These are phyloP conservation scores for Sonneratia caseolaris DNA, from an alignment of 345 rosid species.

Conservation along the genomic window DNA sequence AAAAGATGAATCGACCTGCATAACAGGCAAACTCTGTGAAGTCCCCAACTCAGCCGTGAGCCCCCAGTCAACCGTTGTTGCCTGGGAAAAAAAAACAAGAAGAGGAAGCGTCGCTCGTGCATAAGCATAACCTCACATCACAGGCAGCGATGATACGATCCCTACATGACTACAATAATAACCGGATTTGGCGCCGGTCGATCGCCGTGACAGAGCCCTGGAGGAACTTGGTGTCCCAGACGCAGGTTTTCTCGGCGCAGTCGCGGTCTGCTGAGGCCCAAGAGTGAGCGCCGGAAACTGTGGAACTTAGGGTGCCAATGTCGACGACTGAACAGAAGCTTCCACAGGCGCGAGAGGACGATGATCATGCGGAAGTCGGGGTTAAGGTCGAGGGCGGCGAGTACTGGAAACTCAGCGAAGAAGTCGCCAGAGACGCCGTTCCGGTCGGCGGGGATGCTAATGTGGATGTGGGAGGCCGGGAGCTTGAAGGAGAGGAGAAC, in stretches of 20 bases:
- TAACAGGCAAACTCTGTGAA: slow-evolving; percentile 56
- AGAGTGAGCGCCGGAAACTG: slow-evolving; percentile 10
- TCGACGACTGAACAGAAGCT: slow-evolving; percentile 85
- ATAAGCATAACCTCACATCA: slow-evolving; percentile 52
- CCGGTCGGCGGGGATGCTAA: slow-evolving; percentile 48
- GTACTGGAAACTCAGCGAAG: slow-evolving; percentile 68
- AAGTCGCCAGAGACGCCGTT: slow-evolving; percentile 59
- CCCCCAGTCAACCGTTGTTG: slow-evolving; percentile 72
- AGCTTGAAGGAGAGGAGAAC: not conserved
- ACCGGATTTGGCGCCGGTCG: slow-evolving; percentile 78
- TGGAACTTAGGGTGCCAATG: slow-evolving; percentile 26
- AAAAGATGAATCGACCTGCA: too few species aligned
- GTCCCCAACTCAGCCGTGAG: slow-evolving; percentile 80
- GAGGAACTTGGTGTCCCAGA: slow-evolving; percentile 37
- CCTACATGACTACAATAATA: slow-evolving; percentile 43
- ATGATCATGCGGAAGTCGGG: slow-evolving; percentile 43
- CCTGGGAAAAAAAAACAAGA: slow-evolving; percentile 28
- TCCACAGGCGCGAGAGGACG: slow-evolving; percentile 51
- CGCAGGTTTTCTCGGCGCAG: slow-evolving; percentile 45
- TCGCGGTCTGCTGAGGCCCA: slow-evolving; percentile 28
- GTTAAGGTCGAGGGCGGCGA: slow-evolving; percentile 50
- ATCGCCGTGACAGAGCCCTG: slow-evolving; percentile 70
- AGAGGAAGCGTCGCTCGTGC: slow-evolving; percentile 28
- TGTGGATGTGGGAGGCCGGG: slow-evolving; percentile 36
- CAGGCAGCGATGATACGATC: slow-evolving; percentile 74